Percentiles rank a stretch among this genome's conserved stretches.
phyloP scores from a whole-genome alignment of 2,329 filamentous ascomycete genomes.

The Nigrospora oryzae region DNA sequence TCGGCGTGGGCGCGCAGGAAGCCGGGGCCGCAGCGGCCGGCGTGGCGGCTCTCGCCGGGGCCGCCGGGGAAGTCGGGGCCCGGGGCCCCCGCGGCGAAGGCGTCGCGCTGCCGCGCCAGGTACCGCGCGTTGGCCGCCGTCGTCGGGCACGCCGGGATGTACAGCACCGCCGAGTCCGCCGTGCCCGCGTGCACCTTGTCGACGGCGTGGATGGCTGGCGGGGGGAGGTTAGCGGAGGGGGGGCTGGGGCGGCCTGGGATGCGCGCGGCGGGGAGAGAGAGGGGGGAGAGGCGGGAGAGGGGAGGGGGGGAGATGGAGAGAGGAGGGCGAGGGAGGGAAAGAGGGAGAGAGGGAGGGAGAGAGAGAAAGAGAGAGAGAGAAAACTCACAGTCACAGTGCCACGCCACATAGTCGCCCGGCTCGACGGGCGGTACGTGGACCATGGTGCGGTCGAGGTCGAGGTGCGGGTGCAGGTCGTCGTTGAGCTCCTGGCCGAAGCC shows the following conservation, averaged over 20 bases:
- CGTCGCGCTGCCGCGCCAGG: slow-evolving; percentile 59
- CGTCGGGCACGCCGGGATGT: slow-evolving; percentile 79
- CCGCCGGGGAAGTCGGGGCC: slow-evolving; percentile 67
- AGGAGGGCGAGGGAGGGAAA: no score
- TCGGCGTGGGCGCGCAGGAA: slow-evolving; percentile 24
- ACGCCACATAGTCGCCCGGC: slow-evolving; percentile 71
- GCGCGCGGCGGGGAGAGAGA: no score
- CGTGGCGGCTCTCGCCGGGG: slow-evolving; percentile 51
- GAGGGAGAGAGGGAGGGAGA: neutral
- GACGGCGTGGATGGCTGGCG: slow-evolving; percentile 63
- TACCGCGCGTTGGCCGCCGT: slow-evolving; percentile 69
- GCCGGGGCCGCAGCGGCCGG: slow-evolving; percentile 33
- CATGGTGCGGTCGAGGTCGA: slow-evolving; percentile 61
- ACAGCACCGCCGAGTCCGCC: slow-evolving; percentile 73
- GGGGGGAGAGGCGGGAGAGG: no score
- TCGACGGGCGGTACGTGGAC: slow-evolving; percentile 59
- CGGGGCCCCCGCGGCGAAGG: slow-evolving; percentile 60
- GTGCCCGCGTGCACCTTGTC: slow-evolving; percentile 68
- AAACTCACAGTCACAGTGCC: slow-evolving; percentile 66
- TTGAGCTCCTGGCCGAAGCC: slow-evolving; percentile 64
- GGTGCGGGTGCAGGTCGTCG: slow-evolving; percentile 57
- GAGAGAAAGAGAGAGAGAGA: slow-evolving; percentile 14
- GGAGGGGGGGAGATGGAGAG: no score
- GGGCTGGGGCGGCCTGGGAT: no score
- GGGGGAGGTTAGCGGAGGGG: slow-evolving; percentile 1